Base-by-base conservation (phyloP, 2,329 filamentous ascomycete genomes). In the Fusarium sp. region DNA sequence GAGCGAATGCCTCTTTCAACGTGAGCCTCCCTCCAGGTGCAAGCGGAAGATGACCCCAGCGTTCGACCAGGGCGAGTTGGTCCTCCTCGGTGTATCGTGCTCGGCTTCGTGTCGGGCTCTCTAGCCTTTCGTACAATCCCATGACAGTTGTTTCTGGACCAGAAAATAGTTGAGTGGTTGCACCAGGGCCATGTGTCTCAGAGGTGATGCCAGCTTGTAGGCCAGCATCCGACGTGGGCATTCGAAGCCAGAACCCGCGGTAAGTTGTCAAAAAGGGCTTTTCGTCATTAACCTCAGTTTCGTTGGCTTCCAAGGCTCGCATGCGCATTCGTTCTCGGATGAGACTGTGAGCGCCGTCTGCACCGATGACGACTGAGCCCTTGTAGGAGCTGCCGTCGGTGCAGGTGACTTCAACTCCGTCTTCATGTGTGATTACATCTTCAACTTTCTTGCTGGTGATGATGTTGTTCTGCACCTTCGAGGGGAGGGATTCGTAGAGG, bases 231-330 rank as follows among this genome's bases (percentile, higher is more conserved):
- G 59, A 40, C 0, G 63, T 70, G 0, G 77, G 77, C 34, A 79
- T 72, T 4, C 76, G 75, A n/a, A 77, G 34, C 79, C 79, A 81
- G 38, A 81, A 65, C 9, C 68, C 76, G 29, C 76, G 67, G 68
- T 77, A 81, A 1, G 68, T 74, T 0, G 76, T 73, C 16, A 77
- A 58, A 51, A 73, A 81, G 2, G 79, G 77, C 3, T 73, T 61
- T 54, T 77, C 74, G 0, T 73, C 69, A 55, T 79, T 75, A 4
- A 72, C 49, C 11, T 57, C 29, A 0, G 44, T 49, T 0, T 69
- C 56, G 0, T 67, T 61, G 1, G 69, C 69, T 0, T 65, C 49
- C 2, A 77, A 14, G 0, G 78, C 76, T 1, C 79, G 66, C 4
- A 67, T 60, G 23, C 80, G 77, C 68, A 74, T 74, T 20, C 62